Evolutionary conservation across 805 yeast species (phyloP).

Genomic region (Metschnikowia aberdeeniae): DNA sequence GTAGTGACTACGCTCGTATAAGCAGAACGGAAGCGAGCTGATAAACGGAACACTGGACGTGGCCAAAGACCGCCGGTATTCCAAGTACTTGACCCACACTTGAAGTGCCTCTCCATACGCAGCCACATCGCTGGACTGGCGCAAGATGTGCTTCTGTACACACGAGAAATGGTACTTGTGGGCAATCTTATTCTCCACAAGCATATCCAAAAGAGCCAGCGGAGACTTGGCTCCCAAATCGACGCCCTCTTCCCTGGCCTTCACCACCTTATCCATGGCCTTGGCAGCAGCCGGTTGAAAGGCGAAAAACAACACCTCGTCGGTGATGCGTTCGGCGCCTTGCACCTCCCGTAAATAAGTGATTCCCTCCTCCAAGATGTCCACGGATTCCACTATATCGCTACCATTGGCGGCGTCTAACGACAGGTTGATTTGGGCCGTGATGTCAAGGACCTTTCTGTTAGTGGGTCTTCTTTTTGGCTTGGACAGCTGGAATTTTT

Average conservation of each 20-base stretch:
- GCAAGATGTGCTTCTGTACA: slow-evolving; percentile 16
- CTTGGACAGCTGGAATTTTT: slow-evolving; percentile 7
- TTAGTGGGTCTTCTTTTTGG: slow-evolving; percentile 5
- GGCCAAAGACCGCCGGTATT: slow-evolving; percentile 17
- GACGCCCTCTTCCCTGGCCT: slow-evolving; percentile 10
- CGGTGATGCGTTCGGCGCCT: slow-evolving; percentile 27
- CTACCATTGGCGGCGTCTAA: slow-evolving; percentile 15
- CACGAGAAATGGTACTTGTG: slow-evolving; percentile 30
- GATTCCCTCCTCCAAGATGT: slow-evolving; percentile 40
- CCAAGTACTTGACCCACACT: slow-evolving; percentile 33
- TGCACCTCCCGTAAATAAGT: slow-evolving; percentile 37
- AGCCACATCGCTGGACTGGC: slow-evolving; percentile 6
- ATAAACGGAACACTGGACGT: slow-evolving; percentile 6
- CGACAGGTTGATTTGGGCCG: slow-evolving; percentile 27
- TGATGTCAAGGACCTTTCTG: slow-evolving; percentile 32
- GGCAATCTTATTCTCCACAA: slow-evolving; percentile 28
- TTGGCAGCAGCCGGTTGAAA: slow-evolving; percentile 28
- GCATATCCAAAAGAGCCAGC: slow-evolving; percentile 23
- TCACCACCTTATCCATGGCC: slow-evolving; percentile 18
- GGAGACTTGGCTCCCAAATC: slow-evolving; percentile 12
- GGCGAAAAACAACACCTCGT: slow-evolving; percentile 20
- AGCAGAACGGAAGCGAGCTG: slow-evolving; percentile 7
- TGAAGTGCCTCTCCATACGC: slow-evolving; percentile 25
- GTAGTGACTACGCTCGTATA: slow-evolving; percentile 13
- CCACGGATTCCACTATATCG: slow-evolving; percentile 28